These are phyloP conservation scores for Glomus cerebriforme DNA, from an alignment of 192 early-diverging fungal species.

Conservation along the genomic window DNA sequence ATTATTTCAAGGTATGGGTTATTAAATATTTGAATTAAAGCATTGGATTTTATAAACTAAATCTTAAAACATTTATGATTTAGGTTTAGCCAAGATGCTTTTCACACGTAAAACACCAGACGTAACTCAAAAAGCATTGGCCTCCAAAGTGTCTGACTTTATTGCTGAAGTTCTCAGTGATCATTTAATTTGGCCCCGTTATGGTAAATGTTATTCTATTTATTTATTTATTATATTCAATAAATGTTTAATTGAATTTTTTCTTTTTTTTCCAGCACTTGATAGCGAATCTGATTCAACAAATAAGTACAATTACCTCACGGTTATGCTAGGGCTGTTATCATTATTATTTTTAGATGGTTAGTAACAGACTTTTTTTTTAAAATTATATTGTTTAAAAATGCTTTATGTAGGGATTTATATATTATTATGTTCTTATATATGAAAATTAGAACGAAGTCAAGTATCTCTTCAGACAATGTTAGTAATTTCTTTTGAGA, in stretches of 20 bases:
- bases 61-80: not conserved
- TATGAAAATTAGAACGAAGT: constrained; percentile 48
- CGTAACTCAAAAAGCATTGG: constrained; percentile 46
- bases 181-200: constrained; percentile 50
- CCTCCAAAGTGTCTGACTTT: constrained; percentile 60
- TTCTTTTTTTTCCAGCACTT: not conserved
- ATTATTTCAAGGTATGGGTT: constrained; percentile 64
- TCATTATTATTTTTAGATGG: constrained; percentile 63
- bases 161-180: constrained; percentile 57
- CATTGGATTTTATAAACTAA: not conserved
- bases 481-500: constrained; percentile 63
- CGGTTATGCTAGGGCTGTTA: constrained; percentile 52
- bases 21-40: not conserved
- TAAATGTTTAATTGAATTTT: not conserved
- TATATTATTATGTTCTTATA: not conserved
- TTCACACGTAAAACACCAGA: constrained; percentile 58
- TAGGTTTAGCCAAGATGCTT: constrained; percentile 62
- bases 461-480: constrained; percentile 61
- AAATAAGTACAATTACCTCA: constrained; percentile 60
- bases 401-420: not conserved
- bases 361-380: constrained; percentile 8
- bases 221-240: not conserved
- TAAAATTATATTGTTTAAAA: not conserved
- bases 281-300: constrained; percentile 27
- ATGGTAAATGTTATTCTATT: constrained; percentile 35